Base-by-base conservation (phyloP, 202 grass and related monocot species). In the Cymbopogon flexuosus region DNA sequence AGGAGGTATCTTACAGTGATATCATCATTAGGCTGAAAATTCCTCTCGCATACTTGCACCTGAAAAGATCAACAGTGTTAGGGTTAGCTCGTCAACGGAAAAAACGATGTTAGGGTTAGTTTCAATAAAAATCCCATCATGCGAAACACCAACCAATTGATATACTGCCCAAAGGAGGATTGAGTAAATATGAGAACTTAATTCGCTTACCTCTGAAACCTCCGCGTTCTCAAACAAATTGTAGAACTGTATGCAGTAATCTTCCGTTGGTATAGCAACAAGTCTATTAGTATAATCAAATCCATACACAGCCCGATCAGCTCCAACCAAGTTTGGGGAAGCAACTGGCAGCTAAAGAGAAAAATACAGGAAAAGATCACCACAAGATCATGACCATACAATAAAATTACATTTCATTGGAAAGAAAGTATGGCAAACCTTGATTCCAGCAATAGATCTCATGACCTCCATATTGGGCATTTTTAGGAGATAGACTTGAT, bases 21-120 rank as follows among this genome's bases (percentile, higher is more conserved):
- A 88, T 95, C 96, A 76, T 93, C 96, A 70, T 77, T 92, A 86
- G 96, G 96, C 34, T 98, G 84, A 81, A 91, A 98, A 72, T 95
- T 98, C 76, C 92, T 98, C 84, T 98, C 80, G 74, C 90, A 94
- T 51, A 98, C 88, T 95, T 95, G 96, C 21, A 98, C 80, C 96
- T 98, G 84, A 81, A 85, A 67, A 79, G 29, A 77, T 84, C 58
- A 77, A 79, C 27, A 27, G 27, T 27, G 27, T 27, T 27, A 27
- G 27, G 27, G 27, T 27, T 27, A 27, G 27, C 27, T 27, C 27
- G 27, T 27, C 27, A 27, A 27, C 2, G 27, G 27, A 27, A 27
- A 27, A 27, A 27, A 27, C 54, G 84, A 79, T 47, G 79, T 12
- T 78, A 24, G 6, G 13, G 40, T 81, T 52, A 73, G 66, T 41